Base-by-base conservation (phyloP, 345 rosid genomes). In the Corchorus olitorius region DNA sequence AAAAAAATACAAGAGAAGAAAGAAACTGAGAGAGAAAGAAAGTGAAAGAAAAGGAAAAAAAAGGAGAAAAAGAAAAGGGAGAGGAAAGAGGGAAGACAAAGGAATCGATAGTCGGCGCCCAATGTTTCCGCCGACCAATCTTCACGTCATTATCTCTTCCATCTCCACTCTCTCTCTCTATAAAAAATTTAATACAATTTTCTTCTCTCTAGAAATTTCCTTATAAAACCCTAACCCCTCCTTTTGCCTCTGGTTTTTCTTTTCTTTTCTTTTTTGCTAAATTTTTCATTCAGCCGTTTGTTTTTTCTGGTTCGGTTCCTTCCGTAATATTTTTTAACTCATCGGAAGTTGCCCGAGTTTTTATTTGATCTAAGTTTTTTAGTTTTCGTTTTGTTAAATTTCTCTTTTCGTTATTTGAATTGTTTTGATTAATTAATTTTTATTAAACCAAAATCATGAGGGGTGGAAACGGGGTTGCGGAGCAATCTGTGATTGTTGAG, bases 61-160 rank as follows among this genome's bases (percentile, higher is more conserved):
- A 45, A 72, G 11, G 48, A n/a, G 37, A 52, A 8, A 55, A 37
- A 4, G 20, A 19, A 11, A 4, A 45, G 59, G 50, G 19, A 17
- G 27, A 53, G 65, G 10, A 5, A 73, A 74, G 60, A 22, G 58
- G 65, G 78, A 86, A 72, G 82, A 83, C 82, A 83, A 84, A 79
- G 72, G 80, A 83, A 86, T 84, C 79, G 35, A 82, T 76, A 82
- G 90, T 88, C 86, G 89, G 89, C 89, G 92, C 87, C 76, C 67
- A 60, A 50, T 81, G 83, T 83, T 88, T 61, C 41, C 83, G 85
- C 89, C 89, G 87, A 86, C 92, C 92, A 83, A 64, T 76, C 78
- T 76, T 82, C 55, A 27, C 81, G 73, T 74, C 81, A 37, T 75
- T 75, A 74, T 82, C 79, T 37, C 69, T 55, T 13, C 62, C 53